Evolutionary conservation across 2,329 filamentous ascomycete species (phyloP).

Genomic region (Metarhizium brunneum): DNA sequence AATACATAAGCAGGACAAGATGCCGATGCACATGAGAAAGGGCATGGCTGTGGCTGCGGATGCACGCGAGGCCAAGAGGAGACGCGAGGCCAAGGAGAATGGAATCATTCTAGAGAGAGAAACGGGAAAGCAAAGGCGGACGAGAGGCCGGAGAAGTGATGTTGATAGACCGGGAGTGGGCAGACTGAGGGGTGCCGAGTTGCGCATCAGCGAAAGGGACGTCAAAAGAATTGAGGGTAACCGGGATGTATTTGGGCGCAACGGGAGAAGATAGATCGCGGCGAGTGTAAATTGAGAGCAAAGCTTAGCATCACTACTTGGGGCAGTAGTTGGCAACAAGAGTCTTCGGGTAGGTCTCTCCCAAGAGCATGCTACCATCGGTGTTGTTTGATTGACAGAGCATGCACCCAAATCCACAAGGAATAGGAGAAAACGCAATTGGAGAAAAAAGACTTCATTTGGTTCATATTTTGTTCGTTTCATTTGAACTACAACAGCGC

Average conservation of each 20-base stretch:
- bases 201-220: slow-evolving; percentile 72
- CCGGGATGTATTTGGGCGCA: slow-evolving; percentile 31
- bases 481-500: neutral
- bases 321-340: no score
- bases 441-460: slow-evolving; percentile 4
- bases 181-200: slow-evolving; percentile 66
- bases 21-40: slow-evolving; percentile 80
- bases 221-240: slow-evolving; percentile 59
- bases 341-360: no score
- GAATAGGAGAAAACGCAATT: neutral
- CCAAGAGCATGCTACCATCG: no score
- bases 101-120: slow-evolving; percentile 73
- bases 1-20: slow-evolving; percentile 68
- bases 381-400: no score
- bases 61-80: slow-evolving; percentile 58
- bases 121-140: slow-evolving; percentile 28
- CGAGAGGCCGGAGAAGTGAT: slow-evolving; percentile 46
- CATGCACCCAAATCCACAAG: no score
- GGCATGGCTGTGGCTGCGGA: slow-evolving; percentile 66
- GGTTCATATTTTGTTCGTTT: slow-evolving; percentile 11
- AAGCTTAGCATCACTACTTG: no score
- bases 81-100: slow-evolving; percentile 77
- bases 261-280: slow-evolving; percentile 17
- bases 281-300: neutral
- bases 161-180: slow-evolving; percentile 75